A percentile compares a stretch with the other conserved stretches of the same genome.
These are phyloP conservation scores for Excoecaria agallocha DNA, from an alignment of 345 rosid genomes.

Conservation along the genomic window DNA sequence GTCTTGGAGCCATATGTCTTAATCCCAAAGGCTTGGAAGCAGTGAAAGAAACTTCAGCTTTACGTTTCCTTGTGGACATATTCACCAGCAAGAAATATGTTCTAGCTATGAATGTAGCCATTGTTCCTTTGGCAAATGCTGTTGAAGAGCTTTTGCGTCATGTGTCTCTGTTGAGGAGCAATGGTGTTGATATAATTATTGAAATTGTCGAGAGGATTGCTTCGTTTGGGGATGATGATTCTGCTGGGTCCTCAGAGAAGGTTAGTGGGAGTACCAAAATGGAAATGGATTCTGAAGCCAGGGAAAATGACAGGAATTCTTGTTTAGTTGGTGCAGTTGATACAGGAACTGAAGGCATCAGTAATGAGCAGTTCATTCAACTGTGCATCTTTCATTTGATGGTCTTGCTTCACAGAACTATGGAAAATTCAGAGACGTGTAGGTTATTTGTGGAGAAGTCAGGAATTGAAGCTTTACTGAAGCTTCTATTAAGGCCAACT, in stretches of 20 bases:
- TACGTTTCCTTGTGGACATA: constrained; percentile 75
- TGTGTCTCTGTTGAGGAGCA: constrained; percentile 74
- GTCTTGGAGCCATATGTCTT: constrained; percentile 93
- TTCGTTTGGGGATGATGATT: constrained; percentile 48
- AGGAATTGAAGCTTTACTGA: constrained; percentile 85
- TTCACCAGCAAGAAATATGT: constrained; percentile 89
- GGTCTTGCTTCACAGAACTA: constrained; percentile 89
- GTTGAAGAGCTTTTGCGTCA: constrained; percentile 96
- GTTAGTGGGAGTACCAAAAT: constrained; percentile 56
- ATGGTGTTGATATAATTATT: constrained; percentile 84
- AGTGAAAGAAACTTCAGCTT: constrained; percentile 77
- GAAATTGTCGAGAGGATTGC: constrained; percentile 83
- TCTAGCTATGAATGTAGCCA: constrained; percentile 85
- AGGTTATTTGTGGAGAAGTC: constrained; percentile 92
- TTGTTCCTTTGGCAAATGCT: constrained; percentile 91
- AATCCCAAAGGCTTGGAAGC: constrained; percentile 87
- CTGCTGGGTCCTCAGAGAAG: constrained; percentile 49
- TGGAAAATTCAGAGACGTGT: constrained; percentile 91
- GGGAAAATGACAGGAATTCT: constrained; percentile 46
- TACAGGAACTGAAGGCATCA: constrained; percentile 45
- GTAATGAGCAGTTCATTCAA: constrained; percentile 82
- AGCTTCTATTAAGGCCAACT: constrained; percentile 76
- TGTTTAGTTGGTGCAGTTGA: constrained; percentile 46
- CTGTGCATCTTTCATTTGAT: constrained; percentile 87
- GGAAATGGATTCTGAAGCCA: constrained; percentile 86